Base-by-base conservation (phyloP, 345 rosid genomes). In the Sisymbrium altissimum region DNA sequence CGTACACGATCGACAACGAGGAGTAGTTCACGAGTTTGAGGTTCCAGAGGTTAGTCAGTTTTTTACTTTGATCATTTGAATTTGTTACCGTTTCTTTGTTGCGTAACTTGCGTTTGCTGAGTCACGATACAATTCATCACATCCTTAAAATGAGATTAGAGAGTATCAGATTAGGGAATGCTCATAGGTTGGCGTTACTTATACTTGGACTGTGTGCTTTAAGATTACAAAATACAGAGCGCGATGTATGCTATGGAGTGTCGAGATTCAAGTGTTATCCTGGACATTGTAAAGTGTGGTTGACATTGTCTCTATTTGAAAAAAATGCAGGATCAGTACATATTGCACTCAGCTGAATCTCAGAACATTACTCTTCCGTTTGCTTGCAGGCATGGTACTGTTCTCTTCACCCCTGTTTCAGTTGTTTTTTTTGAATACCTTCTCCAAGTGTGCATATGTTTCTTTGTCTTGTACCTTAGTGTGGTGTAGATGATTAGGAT, bases 301-400 rank as follows among this genome's bases (percentile, higher is more conserved):
- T 52, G 56, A 17, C 0, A 43, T 15, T n/a, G n/a, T 4, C 7
- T 21, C 14, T 60, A 17, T 53, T 43, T 59, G 35, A 72, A 3
- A 23, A 23, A 23, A 82, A 70, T 86, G 86, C 93, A 94, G 97
- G 97, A 89, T 78, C 97, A 94, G 66, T 94, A 94, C 46, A 94
- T 94, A 62, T 71, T 94, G 81, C 98, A 93, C 77, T 87, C 98
- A 23, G 98, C 96, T 9, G 98, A 93, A 76, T 63, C 91, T 44
- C 96, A 93, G 78, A 81, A 87, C 78, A 86, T 93, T 55, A 46
- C 79, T 6, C 98, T 94, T 74, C 98, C 96, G 6, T 94, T 94
- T 73, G 98, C 98, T 73, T 94, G 97, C 87, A 87, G 97, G 87
- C 98, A 94, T 79, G 97, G 97, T 94, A 87, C 77, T 78, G 79